A percentile compares a stretch with the other conserved stretches of the same genome.
Evolutionary conservation across 352 stramenopile genomes (phyloP).

Genomic region (Elongisporangium senticosum): DNA sequence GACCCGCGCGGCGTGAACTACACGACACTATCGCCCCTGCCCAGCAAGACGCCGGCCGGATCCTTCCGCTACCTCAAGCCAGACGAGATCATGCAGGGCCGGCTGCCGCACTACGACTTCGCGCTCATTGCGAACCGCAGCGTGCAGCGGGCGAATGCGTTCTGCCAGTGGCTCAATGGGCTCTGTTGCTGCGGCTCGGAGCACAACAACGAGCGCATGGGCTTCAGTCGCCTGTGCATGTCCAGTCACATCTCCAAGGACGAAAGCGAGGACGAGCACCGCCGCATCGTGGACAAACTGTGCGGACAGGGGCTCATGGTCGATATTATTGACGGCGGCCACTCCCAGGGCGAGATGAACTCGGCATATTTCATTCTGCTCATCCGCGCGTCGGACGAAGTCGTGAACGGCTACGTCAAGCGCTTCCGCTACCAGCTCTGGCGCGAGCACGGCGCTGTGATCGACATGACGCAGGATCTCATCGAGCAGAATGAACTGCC

Average conservation of each 20-base stretch:
- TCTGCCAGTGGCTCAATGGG: slow-evolving; percentile 19
- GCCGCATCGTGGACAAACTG: slow-evolving; percentile 70
- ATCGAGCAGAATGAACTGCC: slow-evolving; percentile 48
- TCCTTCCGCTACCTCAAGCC: slow-evolving; percentile 77
- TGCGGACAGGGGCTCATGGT: slow-evolving; percentile 65
- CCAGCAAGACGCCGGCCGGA: slow-evolving; percentile 24
- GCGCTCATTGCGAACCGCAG: slow-evolving; percentile 74
- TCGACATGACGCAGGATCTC: slow-evolving; percentile 74
- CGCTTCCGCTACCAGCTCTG: slow-evolving; percentile 67
- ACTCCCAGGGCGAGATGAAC: slow-evolving; percentile 80
- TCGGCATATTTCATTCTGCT: slow-evolving; percentile 76
- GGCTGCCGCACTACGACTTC: slow-evolving; percentile 67
- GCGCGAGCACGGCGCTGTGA: slow-evolving; percentile 74
- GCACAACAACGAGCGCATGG: slow-evolving; percentile 32
- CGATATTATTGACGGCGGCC: slow-evolving; percentile 80
- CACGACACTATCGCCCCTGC: slow-evolving; percentile 16
- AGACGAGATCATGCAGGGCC: slow-evolving; percentile 62
- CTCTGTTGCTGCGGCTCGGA: slow-evolving; percentile 38
- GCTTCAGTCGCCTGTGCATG: slow-evolving; percentile 66
- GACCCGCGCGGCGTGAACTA: slow-evolving; percentile 12
- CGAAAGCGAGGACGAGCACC: slow-evolving; percentile 79
- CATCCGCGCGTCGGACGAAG: slow-evolving; percentile 48
- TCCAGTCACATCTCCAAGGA: slow-evolving; percentile 32
- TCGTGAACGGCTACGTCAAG: slow-evolving; percentile 58
- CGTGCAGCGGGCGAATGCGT: slow-evolving; percentile 31